Percentiles rank a stretch among this genome's conserved stretches.
Conservation (phyloP, 495 filamentous ascomycete species). For the Staphylotrichum tortipilum region DNA sequence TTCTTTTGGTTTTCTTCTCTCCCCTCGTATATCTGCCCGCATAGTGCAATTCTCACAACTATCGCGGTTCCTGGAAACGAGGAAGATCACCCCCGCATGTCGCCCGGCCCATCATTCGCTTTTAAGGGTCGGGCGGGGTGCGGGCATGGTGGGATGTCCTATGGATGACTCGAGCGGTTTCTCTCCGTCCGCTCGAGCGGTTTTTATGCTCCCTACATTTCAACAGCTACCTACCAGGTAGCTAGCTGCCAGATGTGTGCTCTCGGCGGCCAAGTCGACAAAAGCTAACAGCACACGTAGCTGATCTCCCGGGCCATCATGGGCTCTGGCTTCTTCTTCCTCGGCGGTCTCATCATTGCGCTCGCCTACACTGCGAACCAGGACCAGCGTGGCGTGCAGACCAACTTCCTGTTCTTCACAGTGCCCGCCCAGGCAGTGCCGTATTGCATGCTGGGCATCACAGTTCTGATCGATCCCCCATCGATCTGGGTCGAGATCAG, state of each 20-base stretch:
- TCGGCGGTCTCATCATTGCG: constrained; percentile 62
- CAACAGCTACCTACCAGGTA: constrained; percentile 8
- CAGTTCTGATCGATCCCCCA: constrained; percentile 46
- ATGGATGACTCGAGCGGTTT: constrained; percentile 71
- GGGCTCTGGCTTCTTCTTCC: constrained; percentile 43
- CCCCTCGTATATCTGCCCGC: constrained; percentile 91
- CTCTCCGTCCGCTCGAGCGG: constrained; percentile 56
- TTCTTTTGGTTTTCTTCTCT: constrained; percentile 1
- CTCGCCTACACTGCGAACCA: constrained; percentile 74
- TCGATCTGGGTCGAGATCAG: constrained; percentile 45
- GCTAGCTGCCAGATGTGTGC: background rate
- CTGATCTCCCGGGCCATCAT: constrained; percentile 42
- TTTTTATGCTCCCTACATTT: constrained; percentile 83
- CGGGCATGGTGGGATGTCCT: constrained; percentile 82
- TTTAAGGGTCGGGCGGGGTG: constrained; percentile 61
- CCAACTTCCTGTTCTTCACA: constrained; percentile 64
- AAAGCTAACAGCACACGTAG: constrained; percentile 27
- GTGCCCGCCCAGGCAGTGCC: constrained; percentile 70
- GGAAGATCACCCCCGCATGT: constrained; percentile 87
- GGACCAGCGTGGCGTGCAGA: constrained; percentile 64
- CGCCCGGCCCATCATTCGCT: constrained; percentile 70
- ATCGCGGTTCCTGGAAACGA: constrained; percentile 96
- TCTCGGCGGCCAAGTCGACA: background rate
- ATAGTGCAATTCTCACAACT: constrained; percentile 64
- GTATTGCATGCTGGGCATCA: constrained; percentile 64